These are phyloP conservation scores for Blepharisma undulans DNA, from an alignment of 169 alveolate genomes.

Conservation along the genomic window DNA sequence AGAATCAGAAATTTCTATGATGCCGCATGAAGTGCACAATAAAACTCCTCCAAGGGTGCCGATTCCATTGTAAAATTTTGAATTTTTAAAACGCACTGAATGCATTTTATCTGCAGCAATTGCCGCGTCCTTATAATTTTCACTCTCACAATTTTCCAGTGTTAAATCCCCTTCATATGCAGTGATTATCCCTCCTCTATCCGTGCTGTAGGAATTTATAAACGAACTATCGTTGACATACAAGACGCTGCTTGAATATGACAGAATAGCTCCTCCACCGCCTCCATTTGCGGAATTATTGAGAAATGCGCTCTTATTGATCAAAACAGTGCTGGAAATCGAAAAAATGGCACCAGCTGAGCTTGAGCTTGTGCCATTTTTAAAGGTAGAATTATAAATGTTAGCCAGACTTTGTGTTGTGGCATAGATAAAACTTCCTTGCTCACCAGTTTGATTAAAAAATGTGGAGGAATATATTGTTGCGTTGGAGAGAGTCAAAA, in stretches of 20 bases:
- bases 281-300: no score
- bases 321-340: no score
- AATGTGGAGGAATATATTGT: background rate
- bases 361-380: background rate
- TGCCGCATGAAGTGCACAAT: background rate
- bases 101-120: background rate
- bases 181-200: no score
- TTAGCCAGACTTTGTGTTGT: background rate
- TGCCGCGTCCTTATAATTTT: no score
- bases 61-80: background rate
- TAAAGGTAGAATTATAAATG: background rate
- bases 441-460: background rate
- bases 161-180: no score
- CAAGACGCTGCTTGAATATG: no score
- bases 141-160: no score
- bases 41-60: background rate
- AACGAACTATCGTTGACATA: no score
- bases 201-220: no score
- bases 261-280: no score
- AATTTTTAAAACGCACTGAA: background rate
- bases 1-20: background rate
- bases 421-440: background rate
- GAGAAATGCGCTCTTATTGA: no score
- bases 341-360: background rate
- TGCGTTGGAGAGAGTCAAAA: background rate